Conservation (phyloP, 768 basidiomycete species). For the Boletus tylopilopsis region DNA sequence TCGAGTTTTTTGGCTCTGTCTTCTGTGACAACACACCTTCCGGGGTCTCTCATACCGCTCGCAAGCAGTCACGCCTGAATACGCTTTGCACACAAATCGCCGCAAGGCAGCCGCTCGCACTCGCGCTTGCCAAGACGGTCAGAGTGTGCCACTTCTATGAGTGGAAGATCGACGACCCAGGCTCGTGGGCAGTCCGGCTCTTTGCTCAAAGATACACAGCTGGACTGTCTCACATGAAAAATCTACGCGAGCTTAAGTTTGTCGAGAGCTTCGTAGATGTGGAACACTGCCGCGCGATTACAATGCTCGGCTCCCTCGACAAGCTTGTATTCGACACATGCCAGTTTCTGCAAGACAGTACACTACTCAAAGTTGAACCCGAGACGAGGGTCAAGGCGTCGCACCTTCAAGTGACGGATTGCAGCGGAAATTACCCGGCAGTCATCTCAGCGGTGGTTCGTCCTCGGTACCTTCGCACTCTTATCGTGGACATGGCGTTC, state of each 20-base stretch:
- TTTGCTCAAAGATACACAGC: background rate
- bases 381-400: conserved; percentile 2
- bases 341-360: background rate
- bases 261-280: conserved; percentile 3
- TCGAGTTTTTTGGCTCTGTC: conserved; percentile 24
- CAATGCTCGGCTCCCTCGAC: conserved; percentile 9
- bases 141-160: conserved; percentile 15
- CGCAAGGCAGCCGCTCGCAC: conserved; percentile 25
- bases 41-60: background rate
- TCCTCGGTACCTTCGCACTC: background rate
- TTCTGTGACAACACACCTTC: conserved; percentile 1
- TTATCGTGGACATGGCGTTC: background rate
- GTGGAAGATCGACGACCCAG: background rate
- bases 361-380: background rate
- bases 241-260: conserved; percentile 15
- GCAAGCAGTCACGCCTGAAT: background rate
- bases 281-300: conserved; percentile 9
- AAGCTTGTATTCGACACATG: conserved; percentile 10
- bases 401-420: background rate
- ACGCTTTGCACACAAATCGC: conserved; percentile 28
- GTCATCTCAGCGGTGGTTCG: background rate
- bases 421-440: background rate
- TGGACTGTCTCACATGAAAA: conserved; percentile 16
- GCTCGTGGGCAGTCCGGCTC: background rate
- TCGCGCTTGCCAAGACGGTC: conserved; percentile 30